Percentiles rank a stretch among this genome's conserved stretches.
phyloP scores from a whole-genome alignment of 140 eudicot genomes.

The Artemisia princeps region DNA sequence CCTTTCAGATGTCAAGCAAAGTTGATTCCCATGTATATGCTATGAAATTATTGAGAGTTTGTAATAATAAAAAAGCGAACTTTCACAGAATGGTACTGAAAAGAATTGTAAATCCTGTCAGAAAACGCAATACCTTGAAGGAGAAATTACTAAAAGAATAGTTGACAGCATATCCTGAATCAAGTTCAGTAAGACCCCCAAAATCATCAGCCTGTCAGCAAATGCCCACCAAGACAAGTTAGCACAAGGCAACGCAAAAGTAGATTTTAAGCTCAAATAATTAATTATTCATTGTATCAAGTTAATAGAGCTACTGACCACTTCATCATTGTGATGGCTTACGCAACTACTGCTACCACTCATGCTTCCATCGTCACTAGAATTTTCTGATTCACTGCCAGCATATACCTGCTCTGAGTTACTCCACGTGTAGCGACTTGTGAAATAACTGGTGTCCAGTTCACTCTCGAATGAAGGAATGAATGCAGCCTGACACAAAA shows the following conservation, averaged over 20 bases:
- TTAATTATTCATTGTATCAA: not conserved
- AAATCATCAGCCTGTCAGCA: conserved; percentile 64
- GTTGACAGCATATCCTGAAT: conserved; percentile 57
- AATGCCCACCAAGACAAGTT: not conserved
- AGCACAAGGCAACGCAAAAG: not conserved
- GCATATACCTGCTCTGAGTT: conserved; percentile 70
- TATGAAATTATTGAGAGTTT: not conserved
- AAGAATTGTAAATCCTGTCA: not conserved
- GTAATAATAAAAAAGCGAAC: not conserved
- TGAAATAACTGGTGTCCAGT: conserved; percentile 82
- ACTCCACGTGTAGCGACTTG: conserved; percentile 84
- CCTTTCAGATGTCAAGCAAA: no score
- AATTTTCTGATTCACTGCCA: conserved; percentile 67
- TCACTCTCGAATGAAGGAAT: conserved; percentile 90
- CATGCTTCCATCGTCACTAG: conserved; percentile 70
- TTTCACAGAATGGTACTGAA: not conserved
- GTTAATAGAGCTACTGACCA: conserved; percentile 38
- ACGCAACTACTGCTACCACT: conserved; percentile 79
- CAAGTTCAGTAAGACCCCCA: conserved; percentile 66
- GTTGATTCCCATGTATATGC: no score
- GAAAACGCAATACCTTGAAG: conserved; percentile 48
- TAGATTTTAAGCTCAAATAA: not conserved
- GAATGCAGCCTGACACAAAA: conserved; percentile 70
- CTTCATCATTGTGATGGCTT: conserved; percentile 76
- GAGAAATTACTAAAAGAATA: conserved; percentile 94